Evolutionary conservation across 352 stramenopile species (phyloP).

Genomic region (Phytopythium kandeliae): DNA sequence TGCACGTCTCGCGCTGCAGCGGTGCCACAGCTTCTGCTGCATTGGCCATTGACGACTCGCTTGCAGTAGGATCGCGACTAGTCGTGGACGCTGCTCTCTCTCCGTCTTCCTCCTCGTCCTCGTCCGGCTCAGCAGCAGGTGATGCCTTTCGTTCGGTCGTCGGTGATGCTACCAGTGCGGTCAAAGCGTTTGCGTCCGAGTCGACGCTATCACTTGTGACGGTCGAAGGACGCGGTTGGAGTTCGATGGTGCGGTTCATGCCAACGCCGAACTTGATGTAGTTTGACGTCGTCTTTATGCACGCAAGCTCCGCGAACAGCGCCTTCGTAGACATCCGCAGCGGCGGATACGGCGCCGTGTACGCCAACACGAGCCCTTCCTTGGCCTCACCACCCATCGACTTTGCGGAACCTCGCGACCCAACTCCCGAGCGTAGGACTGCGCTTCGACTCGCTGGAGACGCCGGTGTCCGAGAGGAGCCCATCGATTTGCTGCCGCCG

Average conservation of each 20-base stretch:
- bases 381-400: background rate
- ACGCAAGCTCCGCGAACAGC: constrained; percentile 53
- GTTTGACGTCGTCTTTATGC: constrained; percentile 58
- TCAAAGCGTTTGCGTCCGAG: too few species aligned
- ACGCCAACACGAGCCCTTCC: background rate
- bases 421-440: background rate
- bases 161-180: constrained; percentile 3
- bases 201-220: background rate
- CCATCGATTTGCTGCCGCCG: background rate
- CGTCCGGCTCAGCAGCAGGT: too few species aligned
- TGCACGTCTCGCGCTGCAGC: constrained; percentile 36
- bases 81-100: background rate
- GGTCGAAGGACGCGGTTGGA: constrained; percentile 11
- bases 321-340: constrained; percentile 27
- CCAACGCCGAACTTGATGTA: constrained; percentile 59
- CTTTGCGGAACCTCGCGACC: background rate
- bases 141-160: too few species aligned
- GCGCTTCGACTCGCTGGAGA: background rate
- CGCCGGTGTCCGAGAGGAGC: too few species aligned
- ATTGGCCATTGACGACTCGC: too few species aligned
- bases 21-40: background rate
- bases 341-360: constrained; percentile 26
- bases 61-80: background rate
- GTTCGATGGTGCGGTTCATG: constrained; percentile 35
- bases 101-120: constrained; percentile 14